phyloP scores from a whole-genome alignment of 331 rosid species.

The Erythrophleum ivorense region DNA sequence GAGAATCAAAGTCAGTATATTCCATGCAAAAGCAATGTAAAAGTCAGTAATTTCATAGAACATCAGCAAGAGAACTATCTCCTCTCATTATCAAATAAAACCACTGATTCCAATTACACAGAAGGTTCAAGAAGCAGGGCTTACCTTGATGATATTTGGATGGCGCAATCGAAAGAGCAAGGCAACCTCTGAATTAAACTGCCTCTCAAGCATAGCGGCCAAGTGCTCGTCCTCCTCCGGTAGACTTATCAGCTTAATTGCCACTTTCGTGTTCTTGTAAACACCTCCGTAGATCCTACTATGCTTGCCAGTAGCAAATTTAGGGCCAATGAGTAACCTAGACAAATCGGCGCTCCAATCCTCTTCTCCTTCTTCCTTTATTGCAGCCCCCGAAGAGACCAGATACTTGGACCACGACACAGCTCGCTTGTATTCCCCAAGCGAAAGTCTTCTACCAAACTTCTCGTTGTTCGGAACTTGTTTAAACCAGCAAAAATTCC shows the following conservation, averaged over 20 bases:
- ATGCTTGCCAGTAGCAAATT: slow-evolving; percentile 86
- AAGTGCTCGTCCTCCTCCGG: slow-evolving; percentile 85
- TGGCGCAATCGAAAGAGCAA: slow-evolving; percentile 79
- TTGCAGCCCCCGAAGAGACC: slow-evolving; percentile 88
- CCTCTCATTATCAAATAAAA: not conserved
- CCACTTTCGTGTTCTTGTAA: slow-evolving; percentile 84
- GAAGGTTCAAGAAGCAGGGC: slow-evolving; percentile 31
- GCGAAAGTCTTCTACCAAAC: slow-evolving; percentile 66
- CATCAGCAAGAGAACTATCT: not conserved
- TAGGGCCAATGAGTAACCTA: slow-evolving; percentile 77
- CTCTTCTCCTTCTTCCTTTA: slow-evolving; percentile 81
- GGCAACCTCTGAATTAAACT: slow-evolving; percentile 89
- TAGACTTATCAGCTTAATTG: slow-evolving; percentile 87
- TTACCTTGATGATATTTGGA: slow-evolving; percentile 92
- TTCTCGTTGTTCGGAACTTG: slow-evolving; percentile 68
- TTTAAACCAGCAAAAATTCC: slow-evolving; percentile 69
- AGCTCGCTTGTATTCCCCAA: slow-evolving; percentile 86
- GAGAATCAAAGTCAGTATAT: not conserved
- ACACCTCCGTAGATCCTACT: slow-evolving; percentile 93
- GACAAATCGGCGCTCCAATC: slow-evolving; percentile 98
- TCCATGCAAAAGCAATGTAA: not conserved
- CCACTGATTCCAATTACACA: not conserved
- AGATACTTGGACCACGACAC: slow-evolving; percentile 96
- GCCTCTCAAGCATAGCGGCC: slow-evolving; percentile 78
- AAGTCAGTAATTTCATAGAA: not conserved